Evolutionary conservation across 805 yeast genomes (phyloP).

Genomic region (Candida vaughaniae): DNA sequence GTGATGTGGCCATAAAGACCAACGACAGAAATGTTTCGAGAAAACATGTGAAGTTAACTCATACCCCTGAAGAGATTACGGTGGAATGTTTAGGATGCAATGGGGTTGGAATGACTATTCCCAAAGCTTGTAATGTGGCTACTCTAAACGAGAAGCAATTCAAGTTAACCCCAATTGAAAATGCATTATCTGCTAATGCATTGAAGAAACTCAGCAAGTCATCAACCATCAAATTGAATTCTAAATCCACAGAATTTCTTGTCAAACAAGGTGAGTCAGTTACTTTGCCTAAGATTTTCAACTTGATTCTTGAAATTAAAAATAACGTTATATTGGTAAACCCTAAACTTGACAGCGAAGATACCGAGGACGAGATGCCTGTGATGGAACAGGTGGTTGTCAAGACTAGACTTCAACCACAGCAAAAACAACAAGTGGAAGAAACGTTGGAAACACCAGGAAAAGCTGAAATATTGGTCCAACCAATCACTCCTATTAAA

Average conservation of each 20-base stretch:
- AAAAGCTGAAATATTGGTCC: background rate
- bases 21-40: slow-evolving; percentile 63
- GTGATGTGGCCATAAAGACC: slow-evolving; percentile 49
- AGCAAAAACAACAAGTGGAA: background rate
- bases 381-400: slow-evolving; percentile 6
- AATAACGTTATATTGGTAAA: slow-evolving; percentile 59
- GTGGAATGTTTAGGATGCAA: slow-evolving; percentile 80
- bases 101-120: slow-evolving; percentile 70
- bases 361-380: slow-evolving; percentile 45
- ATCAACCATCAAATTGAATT: slow-evolving; percentile 41
- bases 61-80: slow-evolving; percentile 41
- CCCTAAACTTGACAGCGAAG: slow-evolving; percentile 44
- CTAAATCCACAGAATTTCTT: slow-evolving; percentile 50
- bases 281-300: slow-evolving; percentile 59
- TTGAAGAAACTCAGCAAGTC: slow-evolving; percentile 7
- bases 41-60: slow-evolving; percentile 53
- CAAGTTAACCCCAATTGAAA: slow-evolving; percentile 14
- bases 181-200: slow-evolving; percentile 9
- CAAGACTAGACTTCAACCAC: background rate
- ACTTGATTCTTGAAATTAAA: slow-evolving; percentile 67
- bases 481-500: slow-evolving; percentile 15
- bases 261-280: slow-evolving; percentile 64
- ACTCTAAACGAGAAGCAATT: slow-evolving; percentile 18
- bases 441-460: too few species aligned
- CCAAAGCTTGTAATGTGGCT: slow-evolving; percentile 41